phyloP scores from a whole-genome alignment of 192 early-diverging fungal genomes.

The Linnemannia exigua region DNA sequence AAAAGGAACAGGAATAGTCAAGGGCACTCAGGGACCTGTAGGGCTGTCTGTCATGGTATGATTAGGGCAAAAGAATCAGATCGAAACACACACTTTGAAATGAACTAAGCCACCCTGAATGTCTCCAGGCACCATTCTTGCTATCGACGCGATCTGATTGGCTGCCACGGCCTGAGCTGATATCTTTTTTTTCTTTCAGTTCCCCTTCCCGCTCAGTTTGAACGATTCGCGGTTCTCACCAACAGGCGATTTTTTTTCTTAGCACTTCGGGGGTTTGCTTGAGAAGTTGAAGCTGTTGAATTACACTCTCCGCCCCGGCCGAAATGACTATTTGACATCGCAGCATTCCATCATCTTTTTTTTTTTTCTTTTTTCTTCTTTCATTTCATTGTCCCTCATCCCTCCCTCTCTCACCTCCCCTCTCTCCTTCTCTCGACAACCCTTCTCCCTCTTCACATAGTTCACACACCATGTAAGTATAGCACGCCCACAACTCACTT shows the following conservation, averaged over 20 bases:
- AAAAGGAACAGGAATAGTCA: too few species aligned
- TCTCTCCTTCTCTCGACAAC: neutral
- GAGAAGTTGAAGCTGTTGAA: neutral
- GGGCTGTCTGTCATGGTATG: neutral
- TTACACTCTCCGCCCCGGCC: neutral
- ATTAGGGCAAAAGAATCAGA: neutral
- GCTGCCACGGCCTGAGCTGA: slow-evolving; percentile 40
- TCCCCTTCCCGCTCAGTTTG: neutral
- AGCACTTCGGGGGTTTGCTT: neutral
- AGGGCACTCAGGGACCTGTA: neutral
- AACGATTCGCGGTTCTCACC: neutral
- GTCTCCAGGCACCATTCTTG: neutral
- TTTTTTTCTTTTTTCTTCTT: neutral
- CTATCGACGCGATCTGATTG: slow-evolving; percentile 34
- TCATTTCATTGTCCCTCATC: slow-evolving; percentile 1
- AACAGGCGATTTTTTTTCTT: slow-evolving; percentile 8
- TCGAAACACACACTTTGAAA: neutral
- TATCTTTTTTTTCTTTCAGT: slow-evolving; percentile 16
- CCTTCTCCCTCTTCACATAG: neutral
- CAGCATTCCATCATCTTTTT: slow-evolving; percentile 8
- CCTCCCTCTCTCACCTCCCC: too few species aligned
- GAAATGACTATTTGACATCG: slow-evolving; percentile 5
- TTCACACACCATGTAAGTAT: slow-evolving; percentile 14
- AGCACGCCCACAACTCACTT: neutral
- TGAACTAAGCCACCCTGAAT: neutral